Evolutionary conservation across 164 flowering plant genomes (phyloP), one percentile per base, ranked within the genome.

Genomic region (Protea cynaroides): DNA sequence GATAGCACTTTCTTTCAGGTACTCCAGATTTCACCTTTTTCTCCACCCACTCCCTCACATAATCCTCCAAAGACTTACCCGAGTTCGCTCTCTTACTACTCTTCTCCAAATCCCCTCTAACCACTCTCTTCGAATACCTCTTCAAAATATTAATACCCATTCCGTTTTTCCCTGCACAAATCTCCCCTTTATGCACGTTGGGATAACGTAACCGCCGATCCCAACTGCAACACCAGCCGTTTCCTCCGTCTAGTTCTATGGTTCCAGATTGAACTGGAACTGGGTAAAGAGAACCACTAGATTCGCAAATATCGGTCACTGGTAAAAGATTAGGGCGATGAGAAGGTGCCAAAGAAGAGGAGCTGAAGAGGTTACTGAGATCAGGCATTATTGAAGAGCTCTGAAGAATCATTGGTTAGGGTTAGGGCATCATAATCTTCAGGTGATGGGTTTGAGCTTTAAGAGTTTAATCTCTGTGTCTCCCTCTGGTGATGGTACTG

Each of bases 21-120:
- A 70, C 53, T 21, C 82, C 80, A 0, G 58, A 60, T 37, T 61
- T 63, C 59, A 74, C 55, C 40, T 79, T 76, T 69, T 64, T 65
- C 56, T 72, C 62, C 14, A 61, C 59, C 74, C 74, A 72, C 51
- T 14, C 69, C 63, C 40, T 70, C 14, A 67, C 72, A 53, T 53
- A 57, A 56, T 72, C 76, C 21, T 70, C 76, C 65, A 69, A 25
- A 25, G 64, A 65, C 46, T 65, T 75, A 5, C 37, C 47, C 18
- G 15, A 25, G 8, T 47, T n/a, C 17, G 64, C 47, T 65, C 65
- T 69, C 73, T 69, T 69, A 36, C 50, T 69, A 25, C 50, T 34
- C 55, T 65, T 47, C 25, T 67, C 78, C 23, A 52, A 13, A 0
- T 52, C 59, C 17, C 55, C 74, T 43, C 44, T 57, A 25, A 21